These are phyloP conservation scores for Phytophthora sp. DNA, from an alignment of 352 stramenopile genomes.

Conservation along the genomic window DNA sequence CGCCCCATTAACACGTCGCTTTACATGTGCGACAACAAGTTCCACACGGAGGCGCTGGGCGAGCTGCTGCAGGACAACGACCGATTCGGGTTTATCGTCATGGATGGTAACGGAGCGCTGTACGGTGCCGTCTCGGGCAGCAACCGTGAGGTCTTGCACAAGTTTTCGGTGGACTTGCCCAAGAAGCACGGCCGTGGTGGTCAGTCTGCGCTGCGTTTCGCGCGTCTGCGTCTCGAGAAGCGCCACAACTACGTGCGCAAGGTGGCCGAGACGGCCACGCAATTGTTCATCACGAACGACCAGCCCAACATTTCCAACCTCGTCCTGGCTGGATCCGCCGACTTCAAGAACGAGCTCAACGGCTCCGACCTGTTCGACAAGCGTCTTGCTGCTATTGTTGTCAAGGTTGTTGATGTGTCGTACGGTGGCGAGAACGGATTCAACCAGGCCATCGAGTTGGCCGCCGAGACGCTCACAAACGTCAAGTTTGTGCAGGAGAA, in stretches of 20 bases:
- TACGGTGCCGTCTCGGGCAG: constrained; percentile 98
- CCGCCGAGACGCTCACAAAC: constrained; percentile 96
- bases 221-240: constrained; percentile 99
- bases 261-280: constrained; percentile 97
- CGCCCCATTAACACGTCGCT: constrained; percentile 99
- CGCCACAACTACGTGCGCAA: constrained; percentile 99
- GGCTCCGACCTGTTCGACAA: constrained; percentile 97
- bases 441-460: constrained; percentile 99
- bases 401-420: constrained; percentile 99
- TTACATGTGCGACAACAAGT: constrained; percentile 99
- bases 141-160: constrained; percentile 94
- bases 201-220: constrained; percentile 99
- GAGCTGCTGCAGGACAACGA: constrained; percentile 99
- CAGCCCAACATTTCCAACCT: constrained; percentile 97
- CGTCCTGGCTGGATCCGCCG: constrained; percentile 97
- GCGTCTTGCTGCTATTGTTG: constrained; percentile 94
- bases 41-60: constrained; percentile 98
- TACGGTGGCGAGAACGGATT: constrained; percentile 99
- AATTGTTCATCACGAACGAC: constrained; percentile 99
- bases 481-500: constrained; percentile 99
- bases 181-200: constrained; percentile 99
- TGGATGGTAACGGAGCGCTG: constrained; percentile 99
- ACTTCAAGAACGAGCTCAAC: constrained; percentile 99
- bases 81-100: constrained; percentile 99
- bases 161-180: constrained; percentile 97